Conservation (phyloP, 805 yeast species). For the Wickerhamiella galacta region DNA sequence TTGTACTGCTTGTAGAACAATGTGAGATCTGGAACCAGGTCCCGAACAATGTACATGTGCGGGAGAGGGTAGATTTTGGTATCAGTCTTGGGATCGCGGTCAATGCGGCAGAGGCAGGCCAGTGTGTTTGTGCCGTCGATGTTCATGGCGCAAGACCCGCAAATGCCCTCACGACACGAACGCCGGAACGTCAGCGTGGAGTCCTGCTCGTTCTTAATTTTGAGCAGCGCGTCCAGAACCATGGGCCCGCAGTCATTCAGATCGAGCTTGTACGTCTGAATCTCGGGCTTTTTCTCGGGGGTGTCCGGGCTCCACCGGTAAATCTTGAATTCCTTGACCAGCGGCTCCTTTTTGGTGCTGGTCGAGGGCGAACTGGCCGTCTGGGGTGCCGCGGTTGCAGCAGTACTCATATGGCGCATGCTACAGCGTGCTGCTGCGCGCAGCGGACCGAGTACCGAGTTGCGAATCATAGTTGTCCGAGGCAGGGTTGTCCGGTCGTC, state of each 20-base stretch:
- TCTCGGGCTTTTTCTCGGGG: conserved; percentile 77
- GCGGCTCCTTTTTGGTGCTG: conserved; percentile 35
- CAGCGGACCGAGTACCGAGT: neutral
- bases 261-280: conserved; percentile 72
- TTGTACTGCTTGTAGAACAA: conserved; percentile 97
- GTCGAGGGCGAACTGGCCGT: conserved; percentile 18
- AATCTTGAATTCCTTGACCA: conserved; percentile 71
- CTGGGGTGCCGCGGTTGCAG: neutral
- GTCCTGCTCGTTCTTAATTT: conserved; percentile 94
- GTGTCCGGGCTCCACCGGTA: conserved; percentile 98
- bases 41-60: conserved; percentile 94
- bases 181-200: conserved; percentile 90
- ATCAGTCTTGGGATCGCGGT: conserved; percentile 55
- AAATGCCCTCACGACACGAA: conserved; percentile 98
- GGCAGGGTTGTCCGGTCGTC: too few species aligned
- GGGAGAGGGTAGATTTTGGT: conserved; percentile 91
- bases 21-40: conserved; percentile 93
- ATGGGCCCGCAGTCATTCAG: conserved; percentile 91
- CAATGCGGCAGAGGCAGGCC: conserved; percentile 92
- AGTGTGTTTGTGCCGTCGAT: conserved; percentile 94
- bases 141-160: conserved; percentile 99
- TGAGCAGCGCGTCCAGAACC: conserved; percentile 87
- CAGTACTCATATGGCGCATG: neutral
- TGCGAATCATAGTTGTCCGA: neutral
- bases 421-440: neutral